Base-by-base conservation (phyloP, 2,329 filamentous ascomycete species). In the Pseudopithomyces chartarum region DNA sequence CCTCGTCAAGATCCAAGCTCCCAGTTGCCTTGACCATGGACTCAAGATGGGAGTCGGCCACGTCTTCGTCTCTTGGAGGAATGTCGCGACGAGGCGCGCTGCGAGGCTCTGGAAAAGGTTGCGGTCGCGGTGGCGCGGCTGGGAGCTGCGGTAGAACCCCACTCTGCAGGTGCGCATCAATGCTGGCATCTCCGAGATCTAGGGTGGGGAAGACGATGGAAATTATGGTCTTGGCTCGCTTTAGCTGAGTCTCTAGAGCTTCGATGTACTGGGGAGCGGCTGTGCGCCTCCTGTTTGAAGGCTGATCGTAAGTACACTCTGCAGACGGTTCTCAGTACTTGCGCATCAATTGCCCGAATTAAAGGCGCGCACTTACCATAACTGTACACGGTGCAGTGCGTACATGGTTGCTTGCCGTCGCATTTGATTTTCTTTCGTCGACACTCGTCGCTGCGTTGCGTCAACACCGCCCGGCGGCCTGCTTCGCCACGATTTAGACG, bases 271-370 rank as follows among this genome's bases (percentile, higher is more conserved):
- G 92, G 17, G 93, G 92, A 23, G 91, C 91, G 20, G 93, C 92
- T 73, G 97, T 97, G 67, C 93, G 87, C 64, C 92, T 86, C 63
- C 93, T 86, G 74, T 97, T 97, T 22, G 92, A 97, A 12, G 93
- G 93, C 74, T 97, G 95, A 71, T 97, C 92, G 77, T 97, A 97
- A 26, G 92, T 96, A 76, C 93, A 97, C 73, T 96, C 92, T 97
- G 62, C 34, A 48, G 36, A 51, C 13, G 49, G 19, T 61, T 68
- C 56, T 66, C 59, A 55, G 59, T 51, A 36, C 50, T 47, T 46
- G 45, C 42, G 40, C 52, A 36, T 38, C 15, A 11, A 36, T 33
- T n/a, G 44, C 32, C 34, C 26, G 52, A 20, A 36, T 32, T 50
- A 29, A 29, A 29, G 33, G 43, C 38, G 26, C 20, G 45, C 32